Evolutionary conservation across 257 asterid genomes (phyloP).

Genomic region (Salvia miltiorrhiza): DNA sequence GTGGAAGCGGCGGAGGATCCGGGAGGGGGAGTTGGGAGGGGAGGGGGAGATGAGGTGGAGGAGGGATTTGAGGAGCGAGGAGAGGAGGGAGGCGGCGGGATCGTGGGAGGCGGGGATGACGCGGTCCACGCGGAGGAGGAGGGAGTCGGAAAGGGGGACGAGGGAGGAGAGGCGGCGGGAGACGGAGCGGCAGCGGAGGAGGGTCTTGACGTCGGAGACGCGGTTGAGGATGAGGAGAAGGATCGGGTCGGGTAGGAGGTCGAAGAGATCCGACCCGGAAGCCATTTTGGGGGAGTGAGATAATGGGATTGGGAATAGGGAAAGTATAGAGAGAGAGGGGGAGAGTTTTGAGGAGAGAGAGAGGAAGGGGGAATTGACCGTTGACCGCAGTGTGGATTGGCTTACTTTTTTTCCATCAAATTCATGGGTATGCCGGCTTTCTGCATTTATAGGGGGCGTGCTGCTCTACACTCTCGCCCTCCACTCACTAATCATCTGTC

Average conservation of each 20-base stretch:
- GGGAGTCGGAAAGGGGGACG: constrained; percentile 56
- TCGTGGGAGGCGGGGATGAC: constrained; percentile 45
- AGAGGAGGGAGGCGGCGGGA: constrained; percentile 26
- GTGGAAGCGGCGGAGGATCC: constrained; percentile 49
- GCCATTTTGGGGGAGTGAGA: constrained; percentile 14
- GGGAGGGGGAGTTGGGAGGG: constrained; percentile 44
- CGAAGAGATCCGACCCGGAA: constrained; percentile 32
- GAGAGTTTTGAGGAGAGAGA: too few species aligned
- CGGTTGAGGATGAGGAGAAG: constrained; percentile 52
- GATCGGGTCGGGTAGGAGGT: constrained; percentile 62
- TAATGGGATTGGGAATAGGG: not conserved
- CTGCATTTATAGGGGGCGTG: not conserved
- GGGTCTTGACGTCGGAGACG: constrained; percentile 53
- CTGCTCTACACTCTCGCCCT: not conserved
- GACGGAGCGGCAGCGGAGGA: constrained; percentile 51
- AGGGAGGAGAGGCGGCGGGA: constrained; percentile 51
- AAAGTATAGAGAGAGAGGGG: not conserved
- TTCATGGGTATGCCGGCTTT: not conserved
- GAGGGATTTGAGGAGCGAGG: constrained; percentile 39
- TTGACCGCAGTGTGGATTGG: constrained; percentile 13
- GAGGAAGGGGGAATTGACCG: too few species aligned
- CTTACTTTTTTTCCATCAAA: not conserved
- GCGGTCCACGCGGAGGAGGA: constrained; percentile 66
- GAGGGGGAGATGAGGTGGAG: constrained; percentile 29
- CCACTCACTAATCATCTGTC: not conserved